Percentiles rank a stretch among this genome's conserved stretches.
These are phyloP conservation scores for Russula lepida DNA, from an alignment of 768 basidiomycete species.

Conservation along the genomic window DNA sequence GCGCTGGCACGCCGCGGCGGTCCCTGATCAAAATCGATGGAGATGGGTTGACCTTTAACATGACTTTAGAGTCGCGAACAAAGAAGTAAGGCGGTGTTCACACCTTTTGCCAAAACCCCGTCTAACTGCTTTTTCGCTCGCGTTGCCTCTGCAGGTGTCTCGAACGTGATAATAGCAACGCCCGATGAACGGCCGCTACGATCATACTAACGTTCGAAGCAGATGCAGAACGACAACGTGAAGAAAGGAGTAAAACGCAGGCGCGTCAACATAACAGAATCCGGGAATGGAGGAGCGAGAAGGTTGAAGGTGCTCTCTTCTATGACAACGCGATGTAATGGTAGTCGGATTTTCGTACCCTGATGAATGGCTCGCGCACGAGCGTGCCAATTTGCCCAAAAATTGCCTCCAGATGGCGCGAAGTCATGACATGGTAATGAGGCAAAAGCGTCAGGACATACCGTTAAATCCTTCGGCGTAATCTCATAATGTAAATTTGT, in stretches of 20 bases:
- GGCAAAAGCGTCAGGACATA: constrained; percentile 32
- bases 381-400: constrained; percentile 91
- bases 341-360: constrained; percentile 65
- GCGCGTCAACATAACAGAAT: constrained; percentile 17
- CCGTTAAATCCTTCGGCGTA: constrained; percentile 78
- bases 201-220: constrained; percentile 70
- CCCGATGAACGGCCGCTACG: constrained; percentile 90
- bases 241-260: constrained; percentile 4
- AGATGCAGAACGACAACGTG: constrained; percentile 28
- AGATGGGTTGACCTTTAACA: constrained; percentile 69
- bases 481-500: constrained; percentile 91
- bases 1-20: constrained; percentile 30
- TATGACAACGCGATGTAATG: constrained; percentile 46
- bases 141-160: constrained; percentile 69
- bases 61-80: not conserved
- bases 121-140: constrained; percentile 78
- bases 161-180: constrained; percentile 70
- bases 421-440: not conserved
- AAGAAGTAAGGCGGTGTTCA: constrained; percentile 5
- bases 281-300: constrained; percentile 31
- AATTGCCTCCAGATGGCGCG: constrained; percentile 47
- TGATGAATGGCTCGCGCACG: constrained; percentile 85
- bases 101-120: constrained; percentile 86
- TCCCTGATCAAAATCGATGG: constrained; percentile 50
- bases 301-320: constrained; percentile 43